Conservation (phyloP, 192 early-diverging fungal genomes). For the Coemansia sp. region DNA sequence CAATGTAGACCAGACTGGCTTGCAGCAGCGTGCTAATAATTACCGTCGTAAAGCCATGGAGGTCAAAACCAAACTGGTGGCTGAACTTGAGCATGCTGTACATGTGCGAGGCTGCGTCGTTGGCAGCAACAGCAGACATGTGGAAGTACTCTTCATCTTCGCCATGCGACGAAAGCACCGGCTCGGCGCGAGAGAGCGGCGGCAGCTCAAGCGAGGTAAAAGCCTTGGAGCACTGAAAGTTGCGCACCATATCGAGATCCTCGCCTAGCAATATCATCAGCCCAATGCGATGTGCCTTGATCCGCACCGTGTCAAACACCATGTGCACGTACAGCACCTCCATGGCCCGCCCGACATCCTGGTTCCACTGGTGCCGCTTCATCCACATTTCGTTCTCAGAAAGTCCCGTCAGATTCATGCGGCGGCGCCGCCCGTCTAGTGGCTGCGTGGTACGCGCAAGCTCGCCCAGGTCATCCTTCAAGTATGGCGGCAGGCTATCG, state of each 20-base stretch:
- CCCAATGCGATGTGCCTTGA: conserved; percentile 50
- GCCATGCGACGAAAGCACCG: conserved; percentile 11
- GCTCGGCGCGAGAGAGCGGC: conserved; percentile 2
- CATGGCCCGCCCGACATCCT: conserved; percentile 39
- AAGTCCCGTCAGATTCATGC: conserved; percentile 48
- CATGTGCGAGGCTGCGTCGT: conserved; percentile 26
- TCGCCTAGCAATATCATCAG: conserved; percentile 49
- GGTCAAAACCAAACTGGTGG: conserved; percentile 46
- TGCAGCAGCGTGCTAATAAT: conserved; percentile 47
- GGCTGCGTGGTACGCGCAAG: conserved; percentile 46
- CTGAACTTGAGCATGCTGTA: conserved; percentile 50
- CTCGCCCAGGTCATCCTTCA: conserved; percentile 28
- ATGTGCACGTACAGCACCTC: conserved; percentile 51
- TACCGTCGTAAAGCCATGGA: conserved; percentile 39
- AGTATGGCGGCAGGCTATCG: conserved; percentile 24
- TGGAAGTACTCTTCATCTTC: conserved; percentile 40
- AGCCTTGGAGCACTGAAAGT: conserved; percentile 48
- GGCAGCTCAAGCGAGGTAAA: conserved; percentile 35
- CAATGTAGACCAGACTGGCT: conserved; percentile 44
- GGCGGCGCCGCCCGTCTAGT: conserved; percentile 31
- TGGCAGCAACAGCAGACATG: conserved; percentile 14
- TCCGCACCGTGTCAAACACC: conserved; percentile 42
- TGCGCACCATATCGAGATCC: conserved; percentile 52
- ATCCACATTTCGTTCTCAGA: conserved; percentile 52
- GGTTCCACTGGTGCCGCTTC: conserved; percentile 52